Percentiles rank a stretch among this genome's conserved stretches.
These are phyloP conservation scores for Phytopythium helicoides DNA, from an alignment of 352 stramenopile species.

Conservation along the genomic window DNA sequence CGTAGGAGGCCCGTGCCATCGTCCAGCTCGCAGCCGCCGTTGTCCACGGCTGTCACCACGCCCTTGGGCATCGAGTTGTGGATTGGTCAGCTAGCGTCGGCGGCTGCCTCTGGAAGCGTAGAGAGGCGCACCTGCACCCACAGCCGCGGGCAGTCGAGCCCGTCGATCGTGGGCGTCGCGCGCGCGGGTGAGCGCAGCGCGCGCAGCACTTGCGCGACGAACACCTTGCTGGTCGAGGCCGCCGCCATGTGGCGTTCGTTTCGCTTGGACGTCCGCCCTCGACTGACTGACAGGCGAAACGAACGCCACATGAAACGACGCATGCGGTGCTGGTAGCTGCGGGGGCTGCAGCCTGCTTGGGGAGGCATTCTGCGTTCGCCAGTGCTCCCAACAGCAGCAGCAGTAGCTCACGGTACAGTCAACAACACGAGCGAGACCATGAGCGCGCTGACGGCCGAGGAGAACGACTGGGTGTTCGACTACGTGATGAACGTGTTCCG, in stretches of 20 bases:
- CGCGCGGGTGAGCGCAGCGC: slow-evolving; percentile 34
- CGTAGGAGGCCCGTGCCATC: slow-evolving; percentile 66
- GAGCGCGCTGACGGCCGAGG: slow-evolving; percentile 51
- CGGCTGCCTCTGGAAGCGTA: background rate
- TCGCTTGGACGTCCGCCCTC: too few relatives aligned
- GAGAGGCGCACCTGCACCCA: slow-evolving; percentile 58
- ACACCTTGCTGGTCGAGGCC: slow-evolving; percentile 50
- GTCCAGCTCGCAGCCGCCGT: slow-evolving; percentile 51
- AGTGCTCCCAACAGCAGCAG: background rate
- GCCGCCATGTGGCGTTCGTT: too few relatives aligned
- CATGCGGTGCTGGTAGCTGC: too few relatives aligned
- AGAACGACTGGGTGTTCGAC: slow-evolving; percentile 88
- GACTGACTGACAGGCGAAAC: too few relatives aligned
- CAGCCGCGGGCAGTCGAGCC: slow-evolving; percentile 63
- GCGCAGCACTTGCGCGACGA: slow-evolving; percentile 50
- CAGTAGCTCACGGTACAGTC: background rate
- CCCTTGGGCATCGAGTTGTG: slow-evolving; percentile 23
- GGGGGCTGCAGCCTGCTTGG: too few relatives aligned
- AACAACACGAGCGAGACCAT: background rate
- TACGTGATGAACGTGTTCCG: slow-evolving; percentile 88
- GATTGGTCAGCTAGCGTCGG: too few relatives aligned
- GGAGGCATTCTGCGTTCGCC: too few relatives aligned
- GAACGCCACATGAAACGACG: slow-evolving; percentile 4
- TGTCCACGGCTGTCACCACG: slow-evolving; percentile 40
- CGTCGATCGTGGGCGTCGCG: slow-evolving; percentile 46